Evolutionary conservation across 2,329 filamentous ascomycete genomes (phyloP).

Genomic region (Neofusicoccum laricinum): DNA sequence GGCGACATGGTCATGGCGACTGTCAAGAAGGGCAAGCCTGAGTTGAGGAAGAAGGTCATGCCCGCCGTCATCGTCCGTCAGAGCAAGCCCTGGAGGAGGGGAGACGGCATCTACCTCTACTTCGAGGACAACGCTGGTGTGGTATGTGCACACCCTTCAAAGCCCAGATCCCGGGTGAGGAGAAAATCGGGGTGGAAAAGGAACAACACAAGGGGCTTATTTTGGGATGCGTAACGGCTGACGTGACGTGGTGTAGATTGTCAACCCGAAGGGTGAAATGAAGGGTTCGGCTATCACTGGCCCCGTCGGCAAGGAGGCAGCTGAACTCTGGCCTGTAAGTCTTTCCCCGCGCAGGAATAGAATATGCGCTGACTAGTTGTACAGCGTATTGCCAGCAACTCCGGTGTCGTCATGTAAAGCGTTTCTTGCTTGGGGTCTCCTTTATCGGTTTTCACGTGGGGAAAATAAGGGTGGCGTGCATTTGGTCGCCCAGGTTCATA

Average conservation of each 20-base stretch:
- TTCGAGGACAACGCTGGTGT: constrained; percentile 99
- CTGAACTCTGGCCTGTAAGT: constrained; percentile 97
- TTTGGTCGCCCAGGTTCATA: constrained; percentile 19
- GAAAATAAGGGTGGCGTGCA: constrained; percentile 17
- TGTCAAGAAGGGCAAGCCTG: constrained; percentile 99
- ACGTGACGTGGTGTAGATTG: constrained; percentile 62
- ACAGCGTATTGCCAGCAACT: constrained; percentile 99
- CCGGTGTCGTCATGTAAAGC: constrained; percentile 97
- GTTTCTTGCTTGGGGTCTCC: constrained; percentile 14
- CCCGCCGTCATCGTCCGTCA: constrained; percentile 98
- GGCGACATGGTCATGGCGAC: constrained; percentile 99
- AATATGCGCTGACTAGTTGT: constrained; percentile 29
- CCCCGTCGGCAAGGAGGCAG: constrained; percentile 98
- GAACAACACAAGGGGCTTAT: not conserved
- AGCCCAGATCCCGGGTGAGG: not conserved
- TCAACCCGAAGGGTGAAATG: constrained; percentile 99
- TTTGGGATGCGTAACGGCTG: constrained; percentile 18
- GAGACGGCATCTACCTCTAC: constrained; percentile 98
- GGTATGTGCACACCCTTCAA: constrained; percentile 55
- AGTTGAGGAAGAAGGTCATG: constrained; percentile 99
- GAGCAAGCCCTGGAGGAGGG: constrained; percentile 98
- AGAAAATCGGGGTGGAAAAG: not conserved
- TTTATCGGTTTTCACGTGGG: constrained; percentile 18
- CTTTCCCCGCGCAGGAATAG: not conserved
- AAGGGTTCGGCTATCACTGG: constrained; percentile 99